phyloP scores from a whole-genome alignment of 352 stramenopile species.

The Globisporangium sylvaticum region DNA sequence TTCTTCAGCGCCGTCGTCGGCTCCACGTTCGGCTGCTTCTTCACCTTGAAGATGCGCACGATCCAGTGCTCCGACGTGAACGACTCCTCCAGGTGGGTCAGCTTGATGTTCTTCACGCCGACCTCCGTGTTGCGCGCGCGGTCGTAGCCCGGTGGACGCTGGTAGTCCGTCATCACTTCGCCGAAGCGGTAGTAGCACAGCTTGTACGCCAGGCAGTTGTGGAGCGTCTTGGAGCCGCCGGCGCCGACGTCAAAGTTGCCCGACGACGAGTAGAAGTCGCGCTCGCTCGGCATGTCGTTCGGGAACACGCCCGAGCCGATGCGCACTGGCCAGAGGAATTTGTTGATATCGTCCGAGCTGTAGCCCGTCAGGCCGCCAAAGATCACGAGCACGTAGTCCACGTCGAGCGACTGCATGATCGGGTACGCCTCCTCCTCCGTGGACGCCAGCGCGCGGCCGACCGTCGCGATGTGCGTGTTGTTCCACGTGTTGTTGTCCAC shows the following conservation, averaged over 20 bases:
- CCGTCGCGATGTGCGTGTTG: slow-evolving; percentile 94
- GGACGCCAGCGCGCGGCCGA: slow-evolving; percentile 84
- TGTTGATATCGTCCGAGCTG: slow-evolving; percentile 90
- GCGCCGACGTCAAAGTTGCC: slow-evolving; percentile 85
- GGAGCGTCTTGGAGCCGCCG: slow-evolving; percentile 77
- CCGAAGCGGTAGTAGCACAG: slow-evolving; percentile 92
- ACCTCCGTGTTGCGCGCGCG: slow-evolving; percentile 84
- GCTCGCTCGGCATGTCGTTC: slow-evolving; percentile 83
- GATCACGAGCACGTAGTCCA: slow-evolving; percentile 92
- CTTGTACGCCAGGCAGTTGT: slow-evolving; percentile 93
- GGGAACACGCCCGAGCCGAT: slow-evolving; percentile 85
- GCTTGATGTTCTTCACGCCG: slow-evolving; percentile 88
- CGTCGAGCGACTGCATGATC: slow-evolving; percentile 89
- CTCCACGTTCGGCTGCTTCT: slow-evolving; percentile 84
- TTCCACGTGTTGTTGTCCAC: slow-evolving; percentile 97
- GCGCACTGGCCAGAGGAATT: slow-evolving; percentile 91
- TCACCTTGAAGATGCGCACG: slow-evolving; percentile 94
- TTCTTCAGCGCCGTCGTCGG: slow-evolving; percentile 65
- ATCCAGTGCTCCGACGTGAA: slow-evolving; percentile 96
- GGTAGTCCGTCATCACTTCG: slow-evolving; percentile 84
- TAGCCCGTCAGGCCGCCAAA: slow-evolving; percentile 88
- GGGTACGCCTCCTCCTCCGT: slow-evolving; percentile 87
- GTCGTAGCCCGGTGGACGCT: slow-evolving; percentile 80
- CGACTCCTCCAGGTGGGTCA: slow-evolving; percentile 90
- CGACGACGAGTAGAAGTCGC: slow-evolving; percentile 82